Percentiles rank a stretch among this genome's conserved stretches.
Conservation (phyloP, 805 yeast genomes). For the Metschnikowia reukaufii region DNA sequence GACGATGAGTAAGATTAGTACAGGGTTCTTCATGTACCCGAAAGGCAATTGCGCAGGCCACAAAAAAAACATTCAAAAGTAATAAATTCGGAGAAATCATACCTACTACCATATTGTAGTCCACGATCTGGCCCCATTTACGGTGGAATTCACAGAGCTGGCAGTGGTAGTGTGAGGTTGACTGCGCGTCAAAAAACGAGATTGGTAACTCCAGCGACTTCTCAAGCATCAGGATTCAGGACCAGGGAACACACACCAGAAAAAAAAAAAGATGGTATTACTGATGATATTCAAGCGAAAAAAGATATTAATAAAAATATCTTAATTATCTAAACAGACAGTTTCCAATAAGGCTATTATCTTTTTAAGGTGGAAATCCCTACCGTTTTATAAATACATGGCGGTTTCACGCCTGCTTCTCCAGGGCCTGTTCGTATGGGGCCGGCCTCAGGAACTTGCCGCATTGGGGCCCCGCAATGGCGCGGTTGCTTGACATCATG, state of each 20-base stretch:
- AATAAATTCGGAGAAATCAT: conserved; percentile 14
- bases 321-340: no score
- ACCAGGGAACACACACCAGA: neutral
- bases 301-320: no score
- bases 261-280: neutral
- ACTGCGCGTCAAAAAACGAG: conserved; percentile 10
- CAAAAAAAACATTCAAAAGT: conserved; percentile 8
- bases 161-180: conserved; percentile 11
- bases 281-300: no score
- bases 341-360: no score
- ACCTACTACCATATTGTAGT: conserved; percentile 16
- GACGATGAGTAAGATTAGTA: conserved; percentile 10
- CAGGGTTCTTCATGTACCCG: conserved; percentile 10
- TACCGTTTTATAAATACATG: neutral
- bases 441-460: conserved; percentile 8
- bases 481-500: neutral
- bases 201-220: conserved; percentile 11
- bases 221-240: conserved; percentile 1
- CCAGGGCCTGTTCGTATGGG: neutral
- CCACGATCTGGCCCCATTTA: conserved; percentile 12
- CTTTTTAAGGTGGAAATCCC: neutral
- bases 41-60: conserved; percentile 7
- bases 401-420: neutral
- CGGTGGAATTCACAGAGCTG: conserved; percentile 11
- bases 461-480: conserved; percentile 7